Evolutionary conservation across 2,329 filamentous ascomycete species (phyloP), one percentile per base, ranked within the genome.

Genomic region (Pseudogymnoascus sp.): DNA sequence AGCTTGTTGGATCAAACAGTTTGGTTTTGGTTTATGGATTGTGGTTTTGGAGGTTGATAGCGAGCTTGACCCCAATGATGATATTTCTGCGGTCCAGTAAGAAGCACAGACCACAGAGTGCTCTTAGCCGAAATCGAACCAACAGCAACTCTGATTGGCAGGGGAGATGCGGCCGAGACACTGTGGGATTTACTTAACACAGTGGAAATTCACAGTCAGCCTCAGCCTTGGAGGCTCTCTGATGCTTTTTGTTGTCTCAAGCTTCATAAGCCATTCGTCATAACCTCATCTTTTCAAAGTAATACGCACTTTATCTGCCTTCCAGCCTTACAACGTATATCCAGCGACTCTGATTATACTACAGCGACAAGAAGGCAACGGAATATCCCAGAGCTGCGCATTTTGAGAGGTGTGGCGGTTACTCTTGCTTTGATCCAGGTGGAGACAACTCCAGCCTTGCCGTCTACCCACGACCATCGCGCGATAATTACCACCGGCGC

Each of bases 21-120:
- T 56, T 56, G 43, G 46, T 21, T 31, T 21, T 18, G 28, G 28
- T 23, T 28, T 56, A 21, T 56, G 49, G n/a, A 34, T 56, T 36
- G 28, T 56, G 28, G 11, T 56, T 56, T 56, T 18, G 28, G 16
- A 34, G 25, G 49, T 56, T 21, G 49, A 56, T 56, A 56, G n/a
- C 49, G 12, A 56, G 49, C 49, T 56, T 56, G 49, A 56, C 16
- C n/a, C 49, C 49, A 56, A 56, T 56, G 49, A 56, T 56, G 49
- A 56, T 56, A 56, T 56, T 56, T 56, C 49, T 56, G 49, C 49
- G 49, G 49, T 56, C 49, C 49, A 34, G 14, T 11, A 18, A 7
- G 49, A 2, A 34, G 49, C 49, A 56, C 49, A 56, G 49, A 56
- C 49, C 49, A 56, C 49, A 36, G 11, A 9, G 49, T 56, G 49